Conservation (phyloP, 2,329 filamentous ascomycete genomes). For the Penicillium sclerotiorum region DNA sequence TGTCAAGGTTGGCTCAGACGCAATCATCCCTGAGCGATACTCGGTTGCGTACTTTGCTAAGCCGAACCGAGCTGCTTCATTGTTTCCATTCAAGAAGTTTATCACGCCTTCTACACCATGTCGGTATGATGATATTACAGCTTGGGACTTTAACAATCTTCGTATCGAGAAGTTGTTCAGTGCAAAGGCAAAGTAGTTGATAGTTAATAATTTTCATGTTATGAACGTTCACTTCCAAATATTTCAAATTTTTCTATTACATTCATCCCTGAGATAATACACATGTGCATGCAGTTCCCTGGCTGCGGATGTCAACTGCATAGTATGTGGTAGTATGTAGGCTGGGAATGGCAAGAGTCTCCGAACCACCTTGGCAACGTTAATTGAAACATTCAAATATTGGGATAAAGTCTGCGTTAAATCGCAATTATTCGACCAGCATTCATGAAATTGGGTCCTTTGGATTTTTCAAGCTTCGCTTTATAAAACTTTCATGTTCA, state of each 20-base stretch:
- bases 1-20: conserved; percentile 25
- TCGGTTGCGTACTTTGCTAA: conserved; percentile 38
- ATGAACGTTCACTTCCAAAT: not conserved
- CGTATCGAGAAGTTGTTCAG: conserved; percentile 22
- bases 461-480: too few species aligned
- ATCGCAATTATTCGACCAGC: not conserved
- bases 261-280: not conserved
- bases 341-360: too few species aligned
- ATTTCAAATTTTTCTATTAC: too few species aligned
- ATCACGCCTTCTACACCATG: conserved; percentile 20
- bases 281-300: too few species aligned
- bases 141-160: conserved; percentile 27
- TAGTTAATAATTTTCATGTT: not conserved
- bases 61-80: conserved; percentile 24
- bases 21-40: conserved; percentile 29
- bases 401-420: too few species aligned
- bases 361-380: too few species aligned
- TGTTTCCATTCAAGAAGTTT: conserved; percentile 21
- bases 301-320: too few species aligned
- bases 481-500: too few species aligned
- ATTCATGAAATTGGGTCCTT: too few species aligned
- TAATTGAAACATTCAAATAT: too few species aligned
- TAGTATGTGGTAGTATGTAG: too few species aligned
- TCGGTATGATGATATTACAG: conserved; percentile 23
- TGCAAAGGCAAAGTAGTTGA: not conserved